Percentiles rank a stretch among this genome's conserved stretches.
phyloP scores from a whole-genome alignment of 768 basidiomycete species.

The Termitomyces sp. region DNA sequence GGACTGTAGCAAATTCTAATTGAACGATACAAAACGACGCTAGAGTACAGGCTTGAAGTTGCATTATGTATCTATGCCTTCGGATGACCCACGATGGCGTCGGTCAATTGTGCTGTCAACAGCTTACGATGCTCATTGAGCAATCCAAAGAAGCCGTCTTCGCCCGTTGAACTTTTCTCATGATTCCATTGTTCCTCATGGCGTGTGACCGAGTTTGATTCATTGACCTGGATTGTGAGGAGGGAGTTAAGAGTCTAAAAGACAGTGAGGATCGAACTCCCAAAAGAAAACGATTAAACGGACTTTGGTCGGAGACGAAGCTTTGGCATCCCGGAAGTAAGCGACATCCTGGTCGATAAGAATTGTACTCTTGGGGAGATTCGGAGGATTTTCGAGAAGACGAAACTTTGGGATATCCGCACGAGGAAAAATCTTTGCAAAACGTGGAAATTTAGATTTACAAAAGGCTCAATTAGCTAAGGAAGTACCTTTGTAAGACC shows the following conservation, averaged over 20 bases:
- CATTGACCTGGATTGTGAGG: not conserved
- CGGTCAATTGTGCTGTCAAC: not conserved
- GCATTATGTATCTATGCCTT: not conserved
- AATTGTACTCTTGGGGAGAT: not conserved
- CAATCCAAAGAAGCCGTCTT: conserved; percentile 1
- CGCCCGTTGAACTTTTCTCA: not conserved
- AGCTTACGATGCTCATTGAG: not conserved
- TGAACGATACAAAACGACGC: not conserved
- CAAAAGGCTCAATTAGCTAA: too few relatives aligned
- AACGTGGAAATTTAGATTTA: not conserved
- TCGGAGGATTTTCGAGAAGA: not conserved
- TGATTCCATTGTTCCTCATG: conserved; percentile 2
- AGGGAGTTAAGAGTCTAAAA: not conserved
- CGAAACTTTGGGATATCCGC: not conserved
- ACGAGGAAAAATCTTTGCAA: not conserved
- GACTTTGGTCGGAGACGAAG: not conserved
- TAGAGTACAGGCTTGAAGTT: not conserved
- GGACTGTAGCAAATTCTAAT: conserved; percentile 24
- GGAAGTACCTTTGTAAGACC: not conserved
- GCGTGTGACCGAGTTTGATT: not conserved
- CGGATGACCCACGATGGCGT: not conserved
- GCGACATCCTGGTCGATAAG: not conserved
- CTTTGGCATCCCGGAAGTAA: not conserved
- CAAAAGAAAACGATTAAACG: not conserved
- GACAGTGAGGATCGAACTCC: not conserved